Evolutionary conservation across 2,329 filamentous ascomycete species (phyloP).

Genomic region (Emmonsiellopsis sp.): DNA sequence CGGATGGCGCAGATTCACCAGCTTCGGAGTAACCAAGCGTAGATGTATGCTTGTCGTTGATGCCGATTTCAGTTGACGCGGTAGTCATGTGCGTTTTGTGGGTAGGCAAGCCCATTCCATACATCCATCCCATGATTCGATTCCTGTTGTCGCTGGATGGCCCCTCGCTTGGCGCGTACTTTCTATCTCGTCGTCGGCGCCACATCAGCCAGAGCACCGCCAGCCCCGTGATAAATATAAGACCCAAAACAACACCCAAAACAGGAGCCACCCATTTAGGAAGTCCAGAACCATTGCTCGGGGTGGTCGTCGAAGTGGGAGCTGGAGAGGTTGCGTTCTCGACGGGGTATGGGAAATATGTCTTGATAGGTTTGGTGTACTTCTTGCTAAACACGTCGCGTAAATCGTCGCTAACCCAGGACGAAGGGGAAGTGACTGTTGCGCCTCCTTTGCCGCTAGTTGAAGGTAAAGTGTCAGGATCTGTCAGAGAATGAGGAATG

Average conservation of each 20-base stretch:
- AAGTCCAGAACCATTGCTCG: conserved; percentile 28
- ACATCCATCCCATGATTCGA: conserved; percentile 46
- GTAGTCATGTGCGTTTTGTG: conserved; percentile 24
- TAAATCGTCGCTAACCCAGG: conserved; percentile 44
- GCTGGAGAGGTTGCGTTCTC: background rate
- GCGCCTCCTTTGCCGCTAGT: conserved; percentile 24
- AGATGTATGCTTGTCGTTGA: conserved; percentile 10
- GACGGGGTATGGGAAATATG: conserved; percentile 50
- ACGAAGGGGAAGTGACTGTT: conserved; percentile 15
- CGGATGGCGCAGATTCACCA: conserved; percentile 6
- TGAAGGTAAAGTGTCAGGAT: background rate
- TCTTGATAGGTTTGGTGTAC: conserved; percentile 48
- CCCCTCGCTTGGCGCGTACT: conserved; percentile 28
- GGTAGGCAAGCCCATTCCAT: conserved; percentile 28
- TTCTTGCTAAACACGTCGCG: conserved; percentile 43
- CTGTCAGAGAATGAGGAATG: conserved; percentile 1
- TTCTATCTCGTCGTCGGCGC: conserved; percentile 31
- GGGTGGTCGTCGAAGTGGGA: conserved; percentile 12
- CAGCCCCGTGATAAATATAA: conserved; percentile 45
- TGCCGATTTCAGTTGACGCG: conserved; percentile 11
- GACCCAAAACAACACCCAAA: conserved; percentile 51
- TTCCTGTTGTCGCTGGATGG: conserved; percentile 40
- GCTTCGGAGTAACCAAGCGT: conserved; percentile 6
- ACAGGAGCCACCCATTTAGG: conserved; percentile 53
- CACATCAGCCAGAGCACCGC: conserved; percentile 47